phyloP scores from a whole-genome alignment of 2,329 filamentous ascomycete species.

The Penicillium capsulatum region DNA sequence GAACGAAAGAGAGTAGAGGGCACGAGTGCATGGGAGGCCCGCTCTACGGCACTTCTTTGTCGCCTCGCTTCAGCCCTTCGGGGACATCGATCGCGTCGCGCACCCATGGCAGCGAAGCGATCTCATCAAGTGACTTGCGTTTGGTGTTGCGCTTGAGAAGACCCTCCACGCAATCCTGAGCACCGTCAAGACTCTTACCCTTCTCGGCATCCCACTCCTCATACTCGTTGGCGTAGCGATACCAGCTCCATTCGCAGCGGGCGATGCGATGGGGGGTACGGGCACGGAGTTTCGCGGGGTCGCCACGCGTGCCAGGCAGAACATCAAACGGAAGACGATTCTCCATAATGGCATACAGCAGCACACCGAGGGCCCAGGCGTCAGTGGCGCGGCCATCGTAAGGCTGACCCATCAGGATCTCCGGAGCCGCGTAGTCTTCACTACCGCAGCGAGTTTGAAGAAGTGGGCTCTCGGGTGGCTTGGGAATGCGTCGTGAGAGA shows the following conservation, averaged over 20 bases:
- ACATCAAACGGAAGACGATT: slow-evolving; percentile 91
- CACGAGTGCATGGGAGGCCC: slow-evolving; percentile 17
- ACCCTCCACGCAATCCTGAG: slow-evolving; percentile 76
- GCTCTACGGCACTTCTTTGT: slow-evolving; percentile 49
- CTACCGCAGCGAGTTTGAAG: slow-evolving; percentile 92
- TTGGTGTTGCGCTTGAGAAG: slow-evolving; percentile 77
- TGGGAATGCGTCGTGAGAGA: slow-evolving; percentile 75
- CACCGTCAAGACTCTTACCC: slow-evolving; percentile 64
- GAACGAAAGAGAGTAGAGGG: background rate
- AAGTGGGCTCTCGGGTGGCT: slow-evolving; percentile 70
- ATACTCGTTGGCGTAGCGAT: slow-evolving; percentile 75
- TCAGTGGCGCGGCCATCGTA: slow-evolving; percentile 92
- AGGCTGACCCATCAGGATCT: slow-evolving; percentile 89
- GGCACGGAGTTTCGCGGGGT: slow-evolving; percentile 70
- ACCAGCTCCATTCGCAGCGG: slow-evolving; percentile 92
- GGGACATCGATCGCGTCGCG: slow-evolving; percentile 66
- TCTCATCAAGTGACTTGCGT: slow-evolving; percentile 69
- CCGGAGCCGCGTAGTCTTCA: slow-evolving; percentile 94
- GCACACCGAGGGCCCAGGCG: slow-evolving; percentile 89
- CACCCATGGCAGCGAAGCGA: slow-evolving; percentile 73
- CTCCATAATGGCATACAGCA: slow-evolving; percentile 90
- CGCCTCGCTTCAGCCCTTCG: slow-evolving; percentile 51
- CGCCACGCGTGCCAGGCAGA: slow-evolving; percentile 68
- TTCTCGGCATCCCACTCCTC: slow-evolving; percentile 77
- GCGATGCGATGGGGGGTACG: slow-evolving; percentile 92